These are phyloP conservation scores for Aegle marmelos DNA, from an alignment of 345 rosid genomes.

Conservation along the genomic window DNA sequence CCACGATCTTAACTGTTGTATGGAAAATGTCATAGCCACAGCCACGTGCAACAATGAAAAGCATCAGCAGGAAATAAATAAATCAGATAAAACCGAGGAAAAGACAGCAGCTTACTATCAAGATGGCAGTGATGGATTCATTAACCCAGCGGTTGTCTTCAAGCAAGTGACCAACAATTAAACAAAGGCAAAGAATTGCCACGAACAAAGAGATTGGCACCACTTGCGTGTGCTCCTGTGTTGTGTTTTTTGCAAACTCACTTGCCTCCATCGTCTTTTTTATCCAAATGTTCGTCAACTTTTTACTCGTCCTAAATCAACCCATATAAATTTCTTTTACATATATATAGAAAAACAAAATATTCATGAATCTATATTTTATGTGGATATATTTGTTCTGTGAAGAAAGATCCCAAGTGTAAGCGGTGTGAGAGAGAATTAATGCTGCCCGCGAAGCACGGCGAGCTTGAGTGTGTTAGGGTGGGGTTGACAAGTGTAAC, in stretches of 20 bases:
- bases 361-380: too few species aligned
- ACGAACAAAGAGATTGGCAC: conserved; percentile 75
- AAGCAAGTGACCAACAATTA: conserved; percentile 75
- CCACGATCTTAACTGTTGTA: background rate
- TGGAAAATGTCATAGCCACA: background rate
- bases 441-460: background rate
- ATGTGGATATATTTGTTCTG: background rate
- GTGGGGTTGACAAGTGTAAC: background rate
- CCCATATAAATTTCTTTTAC: too few species aligned
- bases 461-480: background rate
- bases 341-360: too few species aligned
- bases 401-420: background rate
- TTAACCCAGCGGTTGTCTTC: conserved; percentile 90
- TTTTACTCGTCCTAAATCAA: background rate
- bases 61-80: background rate
- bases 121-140: conserved; percentile 87
- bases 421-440: too few species aligned
- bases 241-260: conserved; percentile 19
- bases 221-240: conserved; percentile 46
- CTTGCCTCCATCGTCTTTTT: background rate
- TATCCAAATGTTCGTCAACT: background rate
- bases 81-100: background rate
- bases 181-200: conserved; percentile 71
- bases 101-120: conserved; percentile 39
- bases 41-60: background rate